A percentile compares a stretch with the other conserved stretches of the same genome.
These are phyloP conservation scores for Sistotremastrum niveocremeum DNA, from an alignment of 768 basidiomycete species.

Conservation along the genomic window DNA sequence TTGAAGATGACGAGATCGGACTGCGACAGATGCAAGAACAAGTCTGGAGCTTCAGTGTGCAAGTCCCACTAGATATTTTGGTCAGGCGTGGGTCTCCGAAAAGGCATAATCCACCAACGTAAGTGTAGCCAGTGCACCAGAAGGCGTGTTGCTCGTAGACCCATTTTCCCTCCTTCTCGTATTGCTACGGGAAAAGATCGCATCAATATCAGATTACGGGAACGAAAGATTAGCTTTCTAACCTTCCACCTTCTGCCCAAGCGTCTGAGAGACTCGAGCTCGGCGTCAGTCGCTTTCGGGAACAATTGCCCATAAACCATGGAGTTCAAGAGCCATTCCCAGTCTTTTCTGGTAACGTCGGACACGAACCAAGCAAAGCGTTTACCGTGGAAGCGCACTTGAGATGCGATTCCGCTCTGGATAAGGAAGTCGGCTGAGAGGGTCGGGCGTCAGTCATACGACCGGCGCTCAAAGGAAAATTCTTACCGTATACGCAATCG, in stretches of 20 bases:
- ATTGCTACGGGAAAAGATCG: slow-evolving; percentile 38
- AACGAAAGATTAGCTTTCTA: slow-evolving; percentile 1
- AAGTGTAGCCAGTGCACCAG: slow-evolving; percentile 96
- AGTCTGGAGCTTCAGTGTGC: slow-evolving; percentile 71
- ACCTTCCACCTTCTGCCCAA: slow-evolving; percentile 89
- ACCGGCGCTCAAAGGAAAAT: background rate
- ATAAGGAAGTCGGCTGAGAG: slow-evolving; percentile 77
- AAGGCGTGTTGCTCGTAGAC: slow-evolving; percentile 89
- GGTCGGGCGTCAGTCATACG: background rate
- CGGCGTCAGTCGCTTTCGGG: slow-evolving; percentile 64
- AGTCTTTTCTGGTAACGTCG: slow-evolving; percentile 87
- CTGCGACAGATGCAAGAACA: slow-evolving; percentile 83
- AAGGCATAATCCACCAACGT: slow-evolving; percentile 19
- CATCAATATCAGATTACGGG: slow-evolving; percentile 1
- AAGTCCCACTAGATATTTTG: slow-evolving; percentile 43
- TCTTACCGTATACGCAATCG: slow-evolving; percentile 71
- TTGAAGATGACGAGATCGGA: slow-evolving; percentile 90
- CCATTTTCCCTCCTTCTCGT: slow-evolving; percentile 87
- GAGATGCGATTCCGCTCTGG: slow-evolving; percentile 72
- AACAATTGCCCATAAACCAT: slow-evolving; percentile 91
- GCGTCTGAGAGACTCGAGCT: slow-evolving; percentile 66
- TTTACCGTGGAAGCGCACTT: slow-evolving; percentile 92
- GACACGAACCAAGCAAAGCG: slow-evolving; percentile 92
- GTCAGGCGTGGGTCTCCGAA: background rate
- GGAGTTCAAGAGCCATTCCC: slow-evolving; percentile 81